Percentiles rank a stretch among this genome's conserved stretches.
Conservation (phyloP, 352 stramenopile species). For the Pseudoperonospora humuli region DNA sequence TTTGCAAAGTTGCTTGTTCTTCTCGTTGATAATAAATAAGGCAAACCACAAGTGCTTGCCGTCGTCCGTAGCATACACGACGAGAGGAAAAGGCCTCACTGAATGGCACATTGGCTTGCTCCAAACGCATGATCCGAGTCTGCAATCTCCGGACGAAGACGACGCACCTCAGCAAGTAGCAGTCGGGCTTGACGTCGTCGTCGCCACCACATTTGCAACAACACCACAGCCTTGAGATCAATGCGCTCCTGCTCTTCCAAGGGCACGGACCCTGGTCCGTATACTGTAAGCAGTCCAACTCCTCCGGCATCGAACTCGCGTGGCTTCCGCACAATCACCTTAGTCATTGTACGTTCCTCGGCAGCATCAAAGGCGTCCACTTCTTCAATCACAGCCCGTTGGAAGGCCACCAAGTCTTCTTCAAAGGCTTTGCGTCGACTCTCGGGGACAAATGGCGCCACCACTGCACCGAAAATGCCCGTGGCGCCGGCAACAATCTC, state of each 20-base stretch:
- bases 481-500: slow-evolving; percentile 79
- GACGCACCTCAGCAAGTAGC: slow-evolving; percentile 52
- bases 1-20: too few species aligned
- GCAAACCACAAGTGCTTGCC: too few species aligned
- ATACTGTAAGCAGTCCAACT: slow-evolving; percentile 73
- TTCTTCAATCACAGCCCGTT: slow-evolving; percentile 82
- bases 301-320: slow-evolving; percentile 69
- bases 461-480: slow-evolving; percentile 62
- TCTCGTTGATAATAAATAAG: too few species aligned
- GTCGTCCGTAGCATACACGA: too few species aligned
- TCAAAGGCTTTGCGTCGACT: slow-evolving; percentile 70
- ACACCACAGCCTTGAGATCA: slow-evolving; percentile 67
- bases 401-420: slow-evolving; percentile 79
- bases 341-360: slow-evolving; percentile 84
- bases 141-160: slow-evolving; percentile 44
- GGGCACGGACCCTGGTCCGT: slow-evolving; percentile 79
- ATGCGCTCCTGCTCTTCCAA: slow-evolving; percentile 85
- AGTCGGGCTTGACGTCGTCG: slow-evolving; percentile 53
- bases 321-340: slow-evolving; percentile 77
- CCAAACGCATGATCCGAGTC: slow-evolving; percentile 15
- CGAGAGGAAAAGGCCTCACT: too few species aligned
- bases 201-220: slow-evolving; percentile 82
- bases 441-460: slow-evolving; percentile 63
- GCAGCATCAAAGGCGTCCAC: slow-evolving; percentile 81
- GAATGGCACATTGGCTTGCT: slow-evolving; percentile 23